These are phyloP conservation scores for Venturia asperata DNA, from an alignment of 2,329 filamentous ascomycete genomes.

Conservation along the genomic window DNA sequence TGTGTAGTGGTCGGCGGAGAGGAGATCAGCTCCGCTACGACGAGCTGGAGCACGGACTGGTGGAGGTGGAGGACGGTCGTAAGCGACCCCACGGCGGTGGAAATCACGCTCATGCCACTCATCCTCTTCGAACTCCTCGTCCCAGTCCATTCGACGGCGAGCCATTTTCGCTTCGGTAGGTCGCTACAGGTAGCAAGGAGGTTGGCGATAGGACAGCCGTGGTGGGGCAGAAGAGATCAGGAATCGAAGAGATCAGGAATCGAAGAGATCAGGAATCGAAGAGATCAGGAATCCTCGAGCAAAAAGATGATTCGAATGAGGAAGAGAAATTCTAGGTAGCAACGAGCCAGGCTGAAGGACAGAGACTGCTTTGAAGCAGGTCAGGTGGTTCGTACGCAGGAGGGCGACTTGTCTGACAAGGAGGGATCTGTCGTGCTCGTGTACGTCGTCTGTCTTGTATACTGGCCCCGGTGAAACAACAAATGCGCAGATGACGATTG, in stretches of 20 bases:
- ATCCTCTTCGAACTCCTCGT: conserved; percentile 14
- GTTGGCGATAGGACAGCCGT: not conserved
- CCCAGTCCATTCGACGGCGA: conserved; percentile 2
- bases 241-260: not conserved
- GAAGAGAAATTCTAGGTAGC: not conserved
- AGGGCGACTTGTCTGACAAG: not conserved
- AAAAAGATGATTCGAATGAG: not conserved
- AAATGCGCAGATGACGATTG: not conserved
- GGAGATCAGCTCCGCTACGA: conserved; percentile 14
- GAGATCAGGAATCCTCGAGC: not conserved
- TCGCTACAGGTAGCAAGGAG: not conserved
- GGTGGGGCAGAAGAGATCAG: not conserved
- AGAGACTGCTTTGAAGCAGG: not conserved
- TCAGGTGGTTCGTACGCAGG: not conserved
- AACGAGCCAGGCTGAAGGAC: not conserved
- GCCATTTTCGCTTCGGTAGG: not conserved
- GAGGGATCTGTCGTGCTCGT: not conserved
- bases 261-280: not conserved
- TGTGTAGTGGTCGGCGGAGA: conserved; percentile 5
- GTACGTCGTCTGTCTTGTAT: conserved; percentile 11
- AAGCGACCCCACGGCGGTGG: conserved; percentile 11
- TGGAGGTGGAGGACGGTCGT: conserved; percentile 3
- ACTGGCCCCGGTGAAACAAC: not conserved
- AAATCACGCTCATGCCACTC: conserved; percentile 19
- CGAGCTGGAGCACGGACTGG: conserved; percentile 16